These are phyloP conservation scores for Naganishia randhawae DNA, from an alignment of 768 basidiomycete species.

Conservation along the genomic window DNA sequence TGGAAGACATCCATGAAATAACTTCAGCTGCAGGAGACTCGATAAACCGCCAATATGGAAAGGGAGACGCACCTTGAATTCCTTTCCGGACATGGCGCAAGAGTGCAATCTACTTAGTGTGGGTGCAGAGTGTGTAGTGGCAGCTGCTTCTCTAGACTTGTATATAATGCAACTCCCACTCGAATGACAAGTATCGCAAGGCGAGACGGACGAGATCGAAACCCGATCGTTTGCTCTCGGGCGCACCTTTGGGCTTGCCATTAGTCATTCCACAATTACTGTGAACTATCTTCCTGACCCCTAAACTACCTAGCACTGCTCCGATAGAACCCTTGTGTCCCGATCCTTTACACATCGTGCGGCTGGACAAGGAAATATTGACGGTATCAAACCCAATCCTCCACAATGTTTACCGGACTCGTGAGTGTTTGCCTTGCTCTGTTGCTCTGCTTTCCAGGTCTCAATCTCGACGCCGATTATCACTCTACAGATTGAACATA, in stretches of 20 bases:
- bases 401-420: conserved; percentile 18
- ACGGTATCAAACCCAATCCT: not conserved
- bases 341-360: too few species aligned
- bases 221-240: not conserved
- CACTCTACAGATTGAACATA: conserved; percentile 71
- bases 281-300: not conserved
- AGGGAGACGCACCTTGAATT: conserved; percentile 27
- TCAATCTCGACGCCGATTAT: conserved; percentile 6
- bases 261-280: conserved; percentile 8
- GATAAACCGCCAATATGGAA: too few species aligned
- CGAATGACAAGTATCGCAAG: not conserved
- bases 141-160: too few species aligned
- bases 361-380: not conserved
- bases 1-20: not conserved
- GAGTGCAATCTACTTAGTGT: not conserved
- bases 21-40: not conserved
- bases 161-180: not conserved
- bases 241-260: not conserved
- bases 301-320: too few species aligned
- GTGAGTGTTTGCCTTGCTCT: not conserved
- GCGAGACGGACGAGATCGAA: not conserved
- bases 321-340: too few species aligned
- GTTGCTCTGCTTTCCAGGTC: not conserved
- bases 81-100: conserved; percentile 32
- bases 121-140: too few species aligned